Conservation (phyloP, 148 eudicot species). For the Mesembryanthemum crystallinum region DNA sequence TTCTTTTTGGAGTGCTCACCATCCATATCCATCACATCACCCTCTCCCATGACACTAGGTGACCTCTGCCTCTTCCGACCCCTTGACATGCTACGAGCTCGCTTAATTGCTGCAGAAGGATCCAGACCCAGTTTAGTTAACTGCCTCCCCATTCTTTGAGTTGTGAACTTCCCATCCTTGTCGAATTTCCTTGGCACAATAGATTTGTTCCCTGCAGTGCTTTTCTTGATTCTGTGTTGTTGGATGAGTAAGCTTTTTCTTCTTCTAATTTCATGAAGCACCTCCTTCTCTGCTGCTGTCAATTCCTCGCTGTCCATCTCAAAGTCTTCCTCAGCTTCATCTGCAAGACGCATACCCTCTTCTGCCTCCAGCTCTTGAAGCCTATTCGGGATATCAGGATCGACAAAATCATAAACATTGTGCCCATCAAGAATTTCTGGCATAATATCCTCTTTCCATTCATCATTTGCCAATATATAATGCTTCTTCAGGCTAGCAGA, state of each 20-base stretch:
- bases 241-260: slow-evolving; percentile 77
- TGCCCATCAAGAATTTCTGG: slow-evolving; percentile 92
- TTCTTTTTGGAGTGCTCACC: slow-evolving; percentile 58
- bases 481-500: slow-evolving; percentile 83
- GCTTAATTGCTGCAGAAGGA: slow-evolving; percentile 56
- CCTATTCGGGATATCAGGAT: slow-evolving; percentile 79
- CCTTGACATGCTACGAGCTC: slow-evolving; percentile 75
- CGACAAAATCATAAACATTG: slow-evolving; percentile 80
- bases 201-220: slow-evolving; percentile 71
- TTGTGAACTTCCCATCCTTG: slow-evolving; percentile 60
- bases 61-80: slow-evolving; percentile 93
- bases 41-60: slow-evolving; percentile 25
- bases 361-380: slow-evolving; percentile 88
- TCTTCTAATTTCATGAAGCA: slow-evolving; percentile 64
- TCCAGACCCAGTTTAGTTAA: slow-evolving; percentile 64
- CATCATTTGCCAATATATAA: slow-evolving; percentile 71
- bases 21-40: slow-evolving; percentile 67
- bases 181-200: slow-evolving; percentile 71
- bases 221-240: slow-evolving; percentile 83
- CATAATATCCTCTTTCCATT: slow-evolving; percentile 86
- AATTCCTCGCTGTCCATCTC: slow-evolving; percentile 74
- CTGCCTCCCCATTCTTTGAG: slow-evolving; percentile 82
- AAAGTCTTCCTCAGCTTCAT: slow-evolving; percentile 66
- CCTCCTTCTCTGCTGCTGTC: slow-evolving; percentile 61
- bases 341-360: slow-evolving; percentile 66